A percentile compares a stretch with the other conserved stretches of the same genome.
phyloP scores from a whole-genome alignment of 2,329 filamentous ascomycete genomes.

The Colletotrichum cuscutae region DNA sequence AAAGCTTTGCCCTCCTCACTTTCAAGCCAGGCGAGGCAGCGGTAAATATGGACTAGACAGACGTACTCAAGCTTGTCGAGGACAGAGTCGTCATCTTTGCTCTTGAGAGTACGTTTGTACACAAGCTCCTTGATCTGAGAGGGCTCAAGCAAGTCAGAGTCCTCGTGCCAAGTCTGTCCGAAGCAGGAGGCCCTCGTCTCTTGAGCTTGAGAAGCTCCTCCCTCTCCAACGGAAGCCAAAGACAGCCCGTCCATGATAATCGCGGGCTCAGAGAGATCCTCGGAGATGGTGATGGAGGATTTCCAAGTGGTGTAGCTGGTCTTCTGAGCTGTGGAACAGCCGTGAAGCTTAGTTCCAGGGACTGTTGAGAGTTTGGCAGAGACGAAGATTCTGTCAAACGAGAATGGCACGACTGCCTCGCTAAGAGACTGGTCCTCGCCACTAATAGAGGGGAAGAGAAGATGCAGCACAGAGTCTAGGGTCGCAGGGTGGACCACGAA shows the following conservation, averaged over 20 bases:
- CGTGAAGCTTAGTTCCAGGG: slow-evolving; percentile 20
- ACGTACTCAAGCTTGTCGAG: slow-evolving; percentile 31
- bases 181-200: slow-evolving; percentile 26
- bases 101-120: slow-evolving; percentile 28
- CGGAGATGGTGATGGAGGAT: slow-evolving; percentile 25
- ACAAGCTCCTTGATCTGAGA: slow-evolving; percentile 25
- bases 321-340: slow-evolving; percentile 27
- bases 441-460: slow-evolving; percentile 30
- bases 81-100: slow-evolving; percentile 28
- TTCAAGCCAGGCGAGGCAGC: slow-evolving; percentile 23
- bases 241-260: slow-evolving; percentile 27
- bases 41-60: slow-evolving; percentile 25
- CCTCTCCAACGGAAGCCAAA: slow-evolving; percentile 25
- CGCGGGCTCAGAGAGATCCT: slow-evolving; percentile 19
- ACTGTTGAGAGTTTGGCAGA: slow-evolving; percentile 21
- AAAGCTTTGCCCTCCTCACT: slow-evolving; percentile 14
- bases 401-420: slow-evolving; percentile 27
- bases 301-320: slow-evolving; percentile 32
- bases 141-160: slow-evolving; percentile 24
- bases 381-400: slow-evolving; percentile 28
- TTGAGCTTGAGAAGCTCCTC: slow-evolving; percentile 7
- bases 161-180: slow-evolving; percentile 22
- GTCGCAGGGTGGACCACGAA: slow-evolving; percentile 32
- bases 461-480: slow-evolving; percentile 33
- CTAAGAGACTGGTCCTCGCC: slow-evolving; percentile 23